Base-by-base conservation (phyloP, 805 yeast genomes). In the Ascoidea tarda region DNA sequence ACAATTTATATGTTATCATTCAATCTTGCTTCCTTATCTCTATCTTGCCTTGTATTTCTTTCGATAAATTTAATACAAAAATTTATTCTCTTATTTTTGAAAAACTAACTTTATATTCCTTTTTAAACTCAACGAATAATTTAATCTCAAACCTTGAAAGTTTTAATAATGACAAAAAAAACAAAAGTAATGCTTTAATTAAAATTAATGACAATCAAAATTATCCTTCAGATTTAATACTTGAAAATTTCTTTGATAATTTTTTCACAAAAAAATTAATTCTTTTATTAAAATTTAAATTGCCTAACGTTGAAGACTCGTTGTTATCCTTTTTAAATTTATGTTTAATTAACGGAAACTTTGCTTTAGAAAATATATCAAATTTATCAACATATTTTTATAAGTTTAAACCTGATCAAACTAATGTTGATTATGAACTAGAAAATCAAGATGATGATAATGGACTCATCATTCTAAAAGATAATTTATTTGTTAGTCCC, bases 361-460 rank as follows among this genome's bases (percentile, higher is more conserved):
- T 82, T 60, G 93, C 95, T 0, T 70, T 76, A 54, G 77, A 75
- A 52, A 86, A 84, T 56, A 69, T 89, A 57, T 66, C 71, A 12
- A 69, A 72, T 16, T 64, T 89, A 59, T 69, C 71, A 47, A 78
- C 95, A 0, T 88, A 79, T 61, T 81, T 87, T 73, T 72, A 75
- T 49, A 63, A 69, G 49, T 55, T 70, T 5, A 66, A 70, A 33
- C 56, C 69, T 33, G 62, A 68, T n/a, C 71, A 71, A 56, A 38
- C 14, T 10, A 38, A 38, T 38, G 56, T 69, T 49, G 69, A 69
- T 49, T 73, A 73, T 61, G 76, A 75, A 47, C 50, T 66, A 38
- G 56, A 49, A 5, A 59, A 63, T 6, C 52, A 63, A 5, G 77
- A 75, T 48, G 73, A 70, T 16, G 75, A 75, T 46, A 67, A 79